These are phyloP conservation scores for Rubia peregrina DNA, from an alignment of 305 asterid genomes.

Conservation along the genomic window DNA sequence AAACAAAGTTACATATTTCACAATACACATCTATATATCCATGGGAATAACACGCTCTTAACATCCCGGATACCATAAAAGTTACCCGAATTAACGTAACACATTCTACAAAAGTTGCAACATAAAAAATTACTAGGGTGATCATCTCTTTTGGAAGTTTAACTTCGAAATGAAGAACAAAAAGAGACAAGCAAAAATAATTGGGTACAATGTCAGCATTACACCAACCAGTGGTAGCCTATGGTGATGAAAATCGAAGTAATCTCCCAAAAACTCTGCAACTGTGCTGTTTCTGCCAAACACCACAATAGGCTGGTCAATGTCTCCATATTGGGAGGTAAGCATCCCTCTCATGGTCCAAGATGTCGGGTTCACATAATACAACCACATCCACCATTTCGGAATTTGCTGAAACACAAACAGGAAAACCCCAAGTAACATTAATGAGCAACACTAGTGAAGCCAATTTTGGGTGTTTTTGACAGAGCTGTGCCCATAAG, in stretches of 20 bases:
- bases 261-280: slow-evolving; percentile 40
- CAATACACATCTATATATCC: too few species aligned
- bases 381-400: slow-evolving; percentile 66
- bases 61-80: too few species aligned
- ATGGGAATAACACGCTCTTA: too few species aligned
- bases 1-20: too few species aligned
- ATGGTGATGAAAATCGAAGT: slow-evolving; percentile 44
- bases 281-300: slow-evolving; percentile 42
- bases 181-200: slow-evolving; percentile 40
- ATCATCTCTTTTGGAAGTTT: slow-evolving; percentile 50
- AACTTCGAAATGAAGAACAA: slow-evolving; percentile 36
- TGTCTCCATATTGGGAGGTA: slow-evolving; percentile 61
- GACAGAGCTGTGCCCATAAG: too few species aligned
- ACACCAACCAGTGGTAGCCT: slow-evolving; percentile 43
- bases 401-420: slow-evolving; percentile 46
- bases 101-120: too few species aligned
- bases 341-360: slow-evolving; percentile 55
- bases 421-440: background rate
- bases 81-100: too few species aligned
- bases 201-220: slow-evolving; percentile 37
- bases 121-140: too few species aligned
- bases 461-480: too few species aligned
- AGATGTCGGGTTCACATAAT: slow-evolving; percentile 45
- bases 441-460: too few species aligned
- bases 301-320: slow-evolving; percentile 27